A percentile compares a stretch with the other conserved stretches of the same genome.
These are phyloP conservation scores for Begonia masoniana DNA, from an alignment of 306 rosid species.

Conservation along the genomic window DNA sequence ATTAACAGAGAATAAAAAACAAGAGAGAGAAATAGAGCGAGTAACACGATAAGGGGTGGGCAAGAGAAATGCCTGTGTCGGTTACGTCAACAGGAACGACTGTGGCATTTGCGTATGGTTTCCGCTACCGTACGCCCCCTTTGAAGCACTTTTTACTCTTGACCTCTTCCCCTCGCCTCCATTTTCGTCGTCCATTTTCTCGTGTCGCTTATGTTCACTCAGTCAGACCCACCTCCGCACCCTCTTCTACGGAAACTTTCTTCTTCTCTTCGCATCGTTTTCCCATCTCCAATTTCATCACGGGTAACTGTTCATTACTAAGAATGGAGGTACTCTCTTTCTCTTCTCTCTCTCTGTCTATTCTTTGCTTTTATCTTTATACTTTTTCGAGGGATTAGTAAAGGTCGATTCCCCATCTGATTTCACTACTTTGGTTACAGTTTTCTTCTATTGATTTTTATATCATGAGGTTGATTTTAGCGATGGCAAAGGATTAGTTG, in stretches of 20 bases:
- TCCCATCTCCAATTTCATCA: constrained; percentile 28
- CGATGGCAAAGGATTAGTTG: no score
- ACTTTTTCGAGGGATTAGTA: no score
- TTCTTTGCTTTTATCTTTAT: background rate
- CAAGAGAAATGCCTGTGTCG: constrained; percentile 9
- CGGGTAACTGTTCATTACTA: constrained; percentile 44
- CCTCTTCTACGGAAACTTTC: background rate
- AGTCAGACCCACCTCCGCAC: background rate
- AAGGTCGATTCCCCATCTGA: no score
- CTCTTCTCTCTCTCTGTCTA: background rate
- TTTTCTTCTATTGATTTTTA: no score
- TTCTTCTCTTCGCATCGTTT: constrained; percentile 21
- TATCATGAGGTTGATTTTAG: no score
- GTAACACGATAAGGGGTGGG: background rate
- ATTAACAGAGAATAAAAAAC: background rate
- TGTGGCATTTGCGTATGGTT: constrained; percentile 25
- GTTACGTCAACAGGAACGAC: background rate
- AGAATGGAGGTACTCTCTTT: constrained; percentile 52
- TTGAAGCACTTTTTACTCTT: constrained; percentile 10
- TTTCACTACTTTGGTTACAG: no score
- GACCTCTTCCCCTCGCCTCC: constrained; percentile 7
- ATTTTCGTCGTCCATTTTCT: background rate
- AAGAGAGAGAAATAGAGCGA: constrained; percentile 7
- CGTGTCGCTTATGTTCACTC: constrained; percentile 7
- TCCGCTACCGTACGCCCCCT: constrained; percentile 24